Conservation (phyloP, 768 basidiomycete species). For the Fomitopsis pulvina region DNA sequence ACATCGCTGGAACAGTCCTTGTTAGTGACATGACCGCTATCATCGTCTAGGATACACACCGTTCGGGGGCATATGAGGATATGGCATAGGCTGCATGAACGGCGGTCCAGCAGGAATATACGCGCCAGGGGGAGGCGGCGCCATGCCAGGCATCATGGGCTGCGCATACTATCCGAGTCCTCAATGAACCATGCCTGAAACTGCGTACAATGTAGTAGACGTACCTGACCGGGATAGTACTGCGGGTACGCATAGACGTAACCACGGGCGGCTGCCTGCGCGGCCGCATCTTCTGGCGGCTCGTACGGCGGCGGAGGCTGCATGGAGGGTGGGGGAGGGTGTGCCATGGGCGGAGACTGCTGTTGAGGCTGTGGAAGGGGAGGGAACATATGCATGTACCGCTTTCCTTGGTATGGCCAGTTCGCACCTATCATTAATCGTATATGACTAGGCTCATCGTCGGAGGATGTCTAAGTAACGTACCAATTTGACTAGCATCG, state of each 20-base stretch:
- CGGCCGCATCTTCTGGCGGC: slow-evolving; percentile 51
- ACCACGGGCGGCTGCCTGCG: slow-evolving; percentile 46
- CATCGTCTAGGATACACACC: slow-evolving; percentile 33
- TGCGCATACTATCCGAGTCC: slow-evolving; percentile 25
- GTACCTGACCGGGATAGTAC: slow-evolving; percentile 75
- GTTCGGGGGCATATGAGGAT: slow-evolving; percentile 77
- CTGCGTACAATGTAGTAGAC: slow-evolving; percentile 15
- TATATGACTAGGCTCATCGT: too few species aligned
- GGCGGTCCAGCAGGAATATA: slow-evolving; percentile 61
- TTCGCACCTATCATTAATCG: slow-evolving; percentile 54
- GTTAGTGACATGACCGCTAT: slow-evolving; percentile 4
- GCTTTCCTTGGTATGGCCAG: slow-evolving; percentile 91
- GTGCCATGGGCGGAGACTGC: slow-evolving; percentile 58
- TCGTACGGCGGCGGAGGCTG: slow-evolving; percentile 75
- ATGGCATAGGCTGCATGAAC: slow-evolving; percentile 83
- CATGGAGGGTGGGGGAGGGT: slow-evolving; percentile 59
- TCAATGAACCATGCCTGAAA: slow-evolving; percentile 1
- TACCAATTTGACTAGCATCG: slow-evolving; percentile 69
- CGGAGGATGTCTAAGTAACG: too few species aligned
- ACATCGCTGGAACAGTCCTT: slow-evolving; percentile 55
- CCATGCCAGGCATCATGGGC: slow-evolving; percentile 86
- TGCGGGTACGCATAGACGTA: slow-evolving; percentile 72
- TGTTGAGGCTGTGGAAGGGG: slow-evolving; percentile 54
- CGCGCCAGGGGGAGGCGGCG: slow-evolving; percentile 69
- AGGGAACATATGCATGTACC: slow-evolving; percentile 75